Conservation (phyloP, 2,329 filamentous ascomycete genomes). For the Sclerotinia borealis region DNA sequence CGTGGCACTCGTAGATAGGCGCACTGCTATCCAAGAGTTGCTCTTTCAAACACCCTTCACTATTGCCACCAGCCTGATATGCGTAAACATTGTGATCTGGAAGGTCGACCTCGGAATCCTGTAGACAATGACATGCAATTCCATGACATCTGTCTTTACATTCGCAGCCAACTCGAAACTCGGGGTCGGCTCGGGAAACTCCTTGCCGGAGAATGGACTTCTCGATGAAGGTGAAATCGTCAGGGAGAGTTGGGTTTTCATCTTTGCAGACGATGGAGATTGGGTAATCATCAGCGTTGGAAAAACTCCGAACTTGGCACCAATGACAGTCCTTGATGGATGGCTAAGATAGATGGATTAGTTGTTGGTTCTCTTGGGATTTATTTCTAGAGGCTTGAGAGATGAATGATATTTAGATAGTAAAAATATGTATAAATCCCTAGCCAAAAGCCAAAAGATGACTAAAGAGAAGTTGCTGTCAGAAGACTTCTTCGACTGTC, state of each 20-base stretch:
- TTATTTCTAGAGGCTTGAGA: neutral
- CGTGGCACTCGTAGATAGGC: slow-evolving; percentile 77
- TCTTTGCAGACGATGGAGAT: slow-evolving; percentile 60
- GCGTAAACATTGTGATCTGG: slow-evolving; percentile 33
- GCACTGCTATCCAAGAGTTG: slow-evolving; percentile 47
- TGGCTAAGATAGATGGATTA: slow-evolving; percentile 2
- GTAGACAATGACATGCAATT: slow-evolving; percentile 59
- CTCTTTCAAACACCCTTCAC: slow-evolving; percentile 47
- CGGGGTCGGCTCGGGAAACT: slow-evolving; percentile 53
- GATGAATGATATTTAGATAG: neutral
- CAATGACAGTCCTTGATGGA: slow-evolving; percentile 12
- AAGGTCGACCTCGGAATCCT: slow-evolving; percentile 43
- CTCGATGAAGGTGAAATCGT: slow-evolving; percentile 64
- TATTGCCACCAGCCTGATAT: slow-evolving; percentile 47
- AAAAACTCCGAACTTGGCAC: slow-evolving; percentile 53
- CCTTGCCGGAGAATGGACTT: slow-evolving; percentile 52
- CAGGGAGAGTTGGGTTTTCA: slow-evolving; percentile 50
- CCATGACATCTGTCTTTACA: slow-evolving; percentile 64
- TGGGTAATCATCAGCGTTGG: slow-evolving; percentile 42
- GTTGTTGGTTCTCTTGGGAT: neutral
- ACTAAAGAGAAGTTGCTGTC: neutral
- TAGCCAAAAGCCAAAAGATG: neutral
- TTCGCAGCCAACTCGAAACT: slow-evolving; percentile 63
- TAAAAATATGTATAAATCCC: neutral
- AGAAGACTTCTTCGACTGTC: neutral